Conservation (phyloP, 257 asterid species). For the Solanum ossicruentum region DNA sequence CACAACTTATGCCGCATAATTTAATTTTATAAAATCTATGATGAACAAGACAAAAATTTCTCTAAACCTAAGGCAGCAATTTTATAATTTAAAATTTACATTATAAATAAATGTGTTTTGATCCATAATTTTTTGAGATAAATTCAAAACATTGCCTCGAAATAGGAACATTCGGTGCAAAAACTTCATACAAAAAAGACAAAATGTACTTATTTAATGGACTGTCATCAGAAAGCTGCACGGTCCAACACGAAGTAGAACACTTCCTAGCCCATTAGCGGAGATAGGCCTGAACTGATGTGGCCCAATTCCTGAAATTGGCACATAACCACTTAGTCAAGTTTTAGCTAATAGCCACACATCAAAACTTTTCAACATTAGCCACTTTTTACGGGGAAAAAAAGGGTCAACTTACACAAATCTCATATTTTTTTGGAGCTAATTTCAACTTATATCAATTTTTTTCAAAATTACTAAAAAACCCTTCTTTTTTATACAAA, state of each 20-base stretch:
- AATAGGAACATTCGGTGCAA: background rate
- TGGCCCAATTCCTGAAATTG: background rate
- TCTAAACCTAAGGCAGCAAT: too few relatives aligned
- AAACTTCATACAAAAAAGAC: background rate
- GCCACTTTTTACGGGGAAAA: background rate
- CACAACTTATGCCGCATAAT: background rate
- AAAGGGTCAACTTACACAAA: too few relatives aligned
- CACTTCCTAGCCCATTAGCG: background rate
- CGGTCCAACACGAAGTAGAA: background rate
- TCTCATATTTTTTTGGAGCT: too few relatives aligned
- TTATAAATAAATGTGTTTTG: background rate
- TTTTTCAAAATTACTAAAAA: too few relatives aligned
- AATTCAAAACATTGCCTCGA: background rate
- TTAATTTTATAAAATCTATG: background rate
- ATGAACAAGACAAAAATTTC: background rate
- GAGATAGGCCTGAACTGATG: background rate
- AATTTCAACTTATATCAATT: too few relatives aligned
- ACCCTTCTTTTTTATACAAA: too few relatives aligned
- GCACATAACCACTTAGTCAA: background rate
- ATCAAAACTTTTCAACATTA: background rate
- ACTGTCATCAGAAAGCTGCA: background rate
- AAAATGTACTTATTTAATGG: background rate
- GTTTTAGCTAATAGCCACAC: background rate
- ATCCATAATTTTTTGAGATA: background rate
- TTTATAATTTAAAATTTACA: background rate